Conservation (phyloP, 192 early-diverging fungal genomes). For the Rhizophlyctis rosea region DNA sequence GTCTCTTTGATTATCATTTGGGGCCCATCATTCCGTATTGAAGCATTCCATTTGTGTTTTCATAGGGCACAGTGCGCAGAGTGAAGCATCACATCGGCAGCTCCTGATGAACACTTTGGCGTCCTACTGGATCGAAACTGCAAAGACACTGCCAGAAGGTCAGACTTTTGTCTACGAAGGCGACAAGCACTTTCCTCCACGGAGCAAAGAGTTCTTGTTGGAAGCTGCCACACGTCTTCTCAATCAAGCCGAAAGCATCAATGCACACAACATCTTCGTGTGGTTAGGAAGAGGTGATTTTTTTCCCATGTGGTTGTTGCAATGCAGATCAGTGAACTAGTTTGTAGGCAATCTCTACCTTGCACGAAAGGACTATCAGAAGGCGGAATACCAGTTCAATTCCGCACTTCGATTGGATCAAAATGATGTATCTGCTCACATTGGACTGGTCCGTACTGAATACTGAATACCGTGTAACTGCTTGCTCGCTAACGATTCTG, state of each 20-base stretch:
- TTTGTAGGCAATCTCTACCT: slow-evolving; percentile 56
- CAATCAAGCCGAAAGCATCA: slow-evolving; percentile 73
- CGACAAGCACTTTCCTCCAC: slow-evolving; percentile 20
- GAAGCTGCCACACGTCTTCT: slow-evolving; percentile 70
- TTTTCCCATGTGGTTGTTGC: slow-evolving; percentile 1
- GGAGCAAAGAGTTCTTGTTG: slow-evolving; percentile 46
- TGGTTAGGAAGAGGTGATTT: slow-evolving; percentile 69
- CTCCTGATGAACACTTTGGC: slow-evolving; percentile 74
- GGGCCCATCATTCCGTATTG: no score
- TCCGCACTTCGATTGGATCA: slow-evolving; percentile 40
- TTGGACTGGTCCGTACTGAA: slow-evolving; percentile 71
- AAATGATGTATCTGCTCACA: slow-evolving; percentile 47
- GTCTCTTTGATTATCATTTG: no score
- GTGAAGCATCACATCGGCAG: no score
- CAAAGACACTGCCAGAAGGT: slow-evolving; percentile 29
- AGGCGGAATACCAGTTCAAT: slow-evolving; percentile 52
- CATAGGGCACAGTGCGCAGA: no score
- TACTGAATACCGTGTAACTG: no score
- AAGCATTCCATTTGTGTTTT: no score
- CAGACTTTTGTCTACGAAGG: not conserved
- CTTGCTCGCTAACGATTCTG: no score
- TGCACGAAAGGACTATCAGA: slow-evolving; percentile 48
- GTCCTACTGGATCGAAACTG: slow-evolving; percentile 70
- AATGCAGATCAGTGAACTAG: no score
- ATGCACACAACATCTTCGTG: slow-evolving; percentile 62